These are phyloP conservation scores for Meripilus lineatus DNA, from an alignment of 1,284 basidiomycete species.

Conservation along the genomic window DNA sequence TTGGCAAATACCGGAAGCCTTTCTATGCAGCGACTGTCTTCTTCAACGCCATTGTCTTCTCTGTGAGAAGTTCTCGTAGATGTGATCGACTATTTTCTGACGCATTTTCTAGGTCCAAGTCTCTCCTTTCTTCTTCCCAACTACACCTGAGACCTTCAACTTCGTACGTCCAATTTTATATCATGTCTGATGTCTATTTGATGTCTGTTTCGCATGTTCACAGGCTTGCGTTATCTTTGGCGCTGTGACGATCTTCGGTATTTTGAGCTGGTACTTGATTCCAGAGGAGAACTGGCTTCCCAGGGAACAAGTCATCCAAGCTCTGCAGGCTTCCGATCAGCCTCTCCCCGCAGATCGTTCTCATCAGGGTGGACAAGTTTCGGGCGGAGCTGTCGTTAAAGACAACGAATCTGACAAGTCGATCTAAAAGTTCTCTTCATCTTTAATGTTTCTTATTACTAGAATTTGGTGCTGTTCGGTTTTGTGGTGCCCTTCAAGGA, in stretches of 20 bases:
- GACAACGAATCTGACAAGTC: too few species aligned
- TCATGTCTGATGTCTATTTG: background rate
- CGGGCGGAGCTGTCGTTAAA: too few species aligned
- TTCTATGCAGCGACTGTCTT: constrained; percentile 64
- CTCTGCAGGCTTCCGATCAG: constrained; percentile 35
- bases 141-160: constrained; percentile 69
- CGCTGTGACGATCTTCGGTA: constrained; percentile 68
- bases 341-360: constrained; percentile 5
- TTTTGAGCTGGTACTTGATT: constrained; percentile 71
- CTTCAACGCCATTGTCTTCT: constrained; percentile 71
- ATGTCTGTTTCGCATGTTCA: background rate
- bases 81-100: constrained; percentile 6
- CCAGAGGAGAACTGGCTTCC: constrained; percentile 76
- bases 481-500: too few species aligned
- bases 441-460: too few species aligned
- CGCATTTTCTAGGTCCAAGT: constrained; percentile 51
- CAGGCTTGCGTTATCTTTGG: constrained; percentile 77
- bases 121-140: constrained; percentile 81
- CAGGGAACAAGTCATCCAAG: constrained; percentile 50
- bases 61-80: constrained; percentile 41
- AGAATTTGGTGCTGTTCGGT: too few species aligned
- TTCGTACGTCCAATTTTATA: constrained; percentile 49
- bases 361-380: background rate
- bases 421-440: too few species aligned
- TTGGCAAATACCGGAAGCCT: constrained; percentile 59